Base-by-base conservation (phyloP, 768 basidiomycete species). In the Xerocomellus amylosporus region DNA sequence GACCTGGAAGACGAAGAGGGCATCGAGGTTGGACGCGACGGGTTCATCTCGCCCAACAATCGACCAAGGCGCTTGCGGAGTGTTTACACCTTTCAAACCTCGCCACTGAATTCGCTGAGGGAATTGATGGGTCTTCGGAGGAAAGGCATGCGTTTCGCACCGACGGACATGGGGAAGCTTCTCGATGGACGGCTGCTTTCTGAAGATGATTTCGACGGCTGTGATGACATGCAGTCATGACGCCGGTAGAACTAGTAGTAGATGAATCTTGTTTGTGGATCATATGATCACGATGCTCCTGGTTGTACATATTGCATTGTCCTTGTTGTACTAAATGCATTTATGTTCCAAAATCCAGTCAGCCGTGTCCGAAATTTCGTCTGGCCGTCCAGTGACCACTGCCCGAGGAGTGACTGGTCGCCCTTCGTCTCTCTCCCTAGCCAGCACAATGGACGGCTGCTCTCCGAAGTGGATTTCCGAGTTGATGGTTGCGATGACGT, bases 91-190 rank as follows among this genome's bases (percentile, higher is more conserved):
- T 77, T 79, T 64, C 56, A 60, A n/a, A 24, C 52, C 19, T 74
- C 72, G 20, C 78, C 76, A 5, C 19, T 79, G 1, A 34, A 51
- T 10, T 65, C 69, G n/a, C 24, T 72, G 47, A 58, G 50, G 38
- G 47, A 22, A 5, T 42, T 69, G 42, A 49, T 66, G 9, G 20
- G 53, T 9, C 51, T 73, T 38, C 71, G 77, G 8, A 69, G 77
- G 60, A 79, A 76, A 47, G 77, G 76, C 6, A 60, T 71, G 63
- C 51, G 60, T 15, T 79, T 70, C 54, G 42, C 58, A 15, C 45
- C 45, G 33, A 79, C 78, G 7, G 76, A 79, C 54, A 60, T 78
- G 59, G 78, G 79, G 3, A 71, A 72, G 40, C 64, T 79, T 28
- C 38, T 79, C 26, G 54, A 68, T 38, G 68, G 62, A 28, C 61